Percentiles rank a stretch among this genome's conserved stretches.
Evolutionary conservation across 73 alveolate genomes (phyloP).

Genomic region (Paramecium biaurelia): DNA sequence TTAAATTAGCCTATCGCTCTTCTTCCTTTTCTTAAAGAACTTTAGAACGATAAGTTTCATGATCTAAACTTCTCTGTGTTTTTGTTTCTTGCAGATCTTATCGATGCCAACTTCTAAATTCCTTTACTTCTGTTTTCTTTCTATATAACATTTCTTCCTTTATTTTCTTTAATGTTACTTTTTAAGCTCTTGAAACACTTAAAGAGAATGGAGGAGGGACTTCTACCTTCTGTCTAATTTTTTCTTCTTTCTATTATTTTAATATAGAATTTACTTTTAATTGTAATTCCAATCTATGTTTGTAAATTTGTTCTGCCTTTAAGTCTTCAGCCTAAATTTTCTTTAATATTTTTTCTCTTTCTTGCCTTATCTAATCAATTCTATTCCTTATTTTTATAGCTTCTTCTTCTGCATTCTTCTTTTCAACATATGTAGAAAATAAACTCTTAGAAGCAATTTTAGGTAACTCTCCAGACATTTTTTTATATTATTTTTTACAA

Average conservation of each 20-base stretch:
- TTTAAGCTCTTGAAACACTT: background rate
- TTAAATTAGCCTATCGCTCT: background rate
- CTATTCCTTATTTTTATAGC: background rate
- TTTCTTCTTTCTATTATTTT: constrained; percentile 24
- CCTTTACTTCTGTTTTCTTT: constrained; percentile 19
- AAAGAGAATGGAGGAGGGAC: constrained; percentile 21
- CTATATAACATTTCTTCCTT: background rate
- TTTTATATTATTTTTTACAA: background rate
- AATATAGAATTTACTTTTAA: background rate
- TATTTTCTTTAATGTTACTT: background rate
- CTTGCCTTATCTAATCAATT: background rate
- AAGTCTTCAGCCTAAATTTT: background rate
- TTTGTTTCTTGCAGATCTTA: background rate
- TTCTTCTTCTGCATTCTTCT: constrained; percentile 22
- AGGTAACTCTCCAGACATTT: constrained; percentile 34
- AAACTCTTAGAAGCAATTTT: background rate
- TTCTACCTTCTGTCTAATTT: background rate
- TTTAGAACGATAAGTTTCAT: constrained; percentile 37
- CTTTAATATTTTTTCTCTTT: constrained; percentile 21
- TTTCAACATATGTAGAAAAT: background rate
- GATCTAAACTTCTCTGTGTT: background rate
- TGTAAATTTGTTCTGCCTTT: background rate
- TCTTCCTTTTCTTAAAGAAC: constrained; percentile 18
- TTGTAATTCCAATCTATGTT: background rate
- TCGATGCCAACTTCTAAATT: constrained; percentile 26